Base-by-base conservation (phyloP, 176 grass and related monocot genomes). In the Cenchrus americanus region DNA sequence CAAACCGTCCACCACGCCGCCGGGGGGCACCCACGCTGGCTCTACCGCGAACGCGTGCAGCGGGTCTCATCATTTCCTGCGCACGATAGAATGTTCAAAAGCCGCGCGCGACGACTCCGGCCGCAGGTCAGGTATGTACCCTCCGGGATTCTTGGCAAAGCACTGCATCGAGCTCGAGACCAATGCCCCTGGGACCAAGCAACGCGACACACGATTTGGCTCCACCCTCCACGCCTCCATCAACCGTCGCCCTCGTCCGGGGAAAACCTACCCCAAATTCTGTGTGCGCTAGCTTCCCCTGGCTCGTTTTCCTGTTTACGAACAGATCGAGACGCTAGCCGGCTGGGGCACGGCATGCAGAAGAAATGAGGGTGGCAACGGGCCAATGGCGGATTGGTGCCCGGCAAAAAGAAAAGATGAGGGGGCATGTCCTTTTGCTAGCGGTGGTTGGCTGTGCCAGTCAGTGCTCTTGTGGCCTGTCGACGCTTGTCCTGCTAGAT, bases 401-500 rank as follows among this genome's bases (percentile, higher is more conserved):
- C 66, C 63, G 46, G 71, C 32, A 44, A 59, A 89, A 85, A 11
- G 66, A 57, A 66, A 72, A 71, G 71, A 40, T 55, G 5, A 72
- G 23, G 19, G 26, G 5, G 4, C 7, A 24, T 55, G 78, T 66
- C 27, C 51, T 75, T 74, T 69, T 10, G 50, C 43, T 2, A 8
- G 78, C 50, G 86, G 81, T 84, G 5, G 69, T 76, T 75, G 23
- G 69, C 75, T 15, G 57, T 46, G 55, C 40, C 53, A 24, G 64
- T 57, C 79, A 76, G 70, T 69, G 62, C 49, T 19, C 83, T 67
- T 52, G 43, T 85, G 51, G 22, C 53, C 34, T 37, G 42, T 26
- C 17, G 53, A 76, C 52, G 50, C 43, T 75, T 82, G 72, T 77
- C 66, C 50, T 19, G 61, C 5, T 37, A 59, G 69, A 90, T 82